These are phyloP conservation scores for Somion occarium DNA, from an alignment of 1,284 basidiomycete species.

Conservation along the genomic window DNA sequence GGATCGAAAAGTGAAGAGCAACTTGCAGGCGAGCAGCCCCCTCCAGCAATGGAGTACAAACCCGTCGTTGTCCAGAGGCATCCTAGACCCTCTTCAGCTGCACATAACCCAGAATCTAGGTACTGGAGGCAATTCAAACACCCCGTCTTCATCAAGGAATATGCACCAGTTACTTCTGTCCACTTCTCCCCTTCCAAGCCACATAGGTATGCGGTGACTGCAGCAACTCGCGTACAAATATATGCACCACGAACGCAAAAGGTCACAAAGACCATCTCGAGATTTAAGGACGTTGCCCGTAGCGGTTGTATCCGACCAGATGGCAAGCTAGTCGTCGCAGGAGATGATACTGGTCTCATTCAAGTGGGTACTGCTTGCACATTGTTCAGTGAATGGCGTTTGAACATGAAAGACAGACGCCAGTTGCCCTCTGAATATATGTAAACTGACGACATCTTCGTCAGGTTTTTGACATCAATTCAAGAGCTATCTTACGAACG, in stretches of 20 bases:
- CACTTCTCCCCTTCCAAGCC: slow-evolving; percentile 85
- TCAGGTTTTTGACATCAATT: slow-evolving; percentile 92
- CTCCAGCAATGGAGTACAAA: slow-evolving; percentile 65
- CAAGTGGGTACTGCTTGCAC: slow-evolving; percentile 58
- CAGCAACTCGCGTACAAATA: slow-evolving; percentile 91
- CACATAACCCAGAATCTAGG: slow-evolving; percentile 66
- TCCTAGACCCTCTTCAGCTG: slow-evolving; percentile 50
- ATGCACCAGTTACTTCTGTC: slow-evolving; percentile 88
- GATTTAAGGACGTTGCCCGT: slow-evolving; percentile 95
- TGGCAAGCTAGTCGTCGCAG: slow-evolving; percentile 93
- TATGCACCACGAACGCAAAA: slow-evolving; percentile 95
- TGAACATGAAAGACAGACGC: slow-evolving; percentile 9
- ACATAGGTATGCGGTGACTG: slow-evolving; percentile 93
- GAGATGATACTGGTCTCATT: slow-evolving; percentile 90
- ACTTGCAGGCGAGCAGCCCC: neutral
- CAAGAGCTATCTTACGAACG: slow-evolving; percentile 89
- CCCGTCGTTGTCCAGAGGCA: slow-evolving; percentile 64
- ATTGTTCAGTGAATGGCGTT: slow-evolving; percentile 2
- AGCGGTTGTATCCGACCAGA: slow-evolving; percentile 86
- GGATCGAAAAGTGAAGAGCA: slow-evolving; percentile 1
- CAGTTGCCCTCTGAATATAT: neutral
- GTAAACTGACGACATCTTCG: slow-evolving; percentile 13
- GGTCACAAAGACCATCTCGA: slow-evolving; percentile 91
- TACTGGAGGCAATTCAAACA: slow-evolving; percentile 82
- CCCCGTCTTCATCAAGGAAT: slow-evolving; percentile 91